These are phyloP conservation scores for Hypoxylon sp. DNA, from an alignment of 2,329 filamentous ascomycete genomes.

Conservation along the genomic window DNA sequence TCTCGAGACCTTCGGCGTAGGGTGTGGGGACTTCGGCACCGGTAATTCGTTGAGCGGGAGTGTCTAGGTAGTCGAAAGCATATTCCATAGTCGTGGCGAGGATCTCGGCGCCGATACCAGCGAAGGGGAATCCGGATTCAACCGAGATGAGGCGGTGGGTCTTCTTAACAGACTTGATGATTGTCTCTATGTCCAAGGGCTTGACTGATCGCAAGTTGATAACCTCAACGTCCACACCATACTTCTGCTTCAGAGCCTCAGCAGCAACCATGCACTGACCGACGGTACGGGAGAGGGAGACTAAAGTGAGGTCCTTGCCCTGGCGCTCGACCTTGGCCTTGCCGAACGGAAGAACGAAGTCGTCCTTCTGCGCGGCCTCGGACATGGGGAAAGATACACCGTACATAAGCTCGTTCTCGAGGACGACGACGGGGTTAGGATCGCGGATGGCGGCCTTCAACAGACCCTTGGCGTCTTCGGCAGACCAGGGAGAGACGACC, in stretches of 20 bases:
- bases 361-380: slow-evolving; percentile 92
- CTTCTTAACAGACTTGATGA: slow-evolving; percentile 99
- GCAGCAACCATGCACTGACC: slow-evolving; percentile 91
- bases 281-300: slow-evolving; percentile 94
- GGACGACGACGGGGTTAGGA: slow-evolving; percentile 93
- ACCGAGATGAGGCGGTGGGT: slow-evolving; percentile 91
- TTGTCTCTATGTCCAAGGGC: slow-evolving; percentile 94
- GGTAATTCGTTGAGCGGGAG: slow-evolving; percentile 92
- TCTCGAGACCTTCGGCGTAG: slow-evolving; percentile 92
- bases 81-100: slow-evolving; percentile 97
- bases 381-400: slow-evolving; percentile 97
- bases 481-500: slow-evolving; percentile 95
- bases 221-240: slow-evolving; percentile 94
- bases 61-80: slow-evolving; percentile 96
- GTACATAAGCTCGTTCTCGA: slow-evolving; percentile 93
- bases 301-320: slow-evolving; percentile 96
- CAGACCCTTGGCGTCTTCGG: slow-evolving; percentile 98
- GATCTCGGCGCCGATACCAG: slow-evolving; percentile 92
- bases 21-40: slow-evolving; percentile 98
- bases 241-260: slow-evolving; percentile 93
- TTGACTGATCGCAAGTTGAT: slow-evolving; percentile 99
- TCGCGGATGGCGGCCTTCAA: slow-evolving; percentile 98
- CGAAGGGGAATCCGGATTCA: slow-evolving; percentile 96
- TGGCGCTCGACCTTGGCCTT: slow-evolving; percentile 99
- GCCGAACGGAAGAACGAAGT: slow-evolving; percentile 97